Base-by-base conservation (phyloP, 208 protist genomes). In the Wallacemonas sp. region DNA sequence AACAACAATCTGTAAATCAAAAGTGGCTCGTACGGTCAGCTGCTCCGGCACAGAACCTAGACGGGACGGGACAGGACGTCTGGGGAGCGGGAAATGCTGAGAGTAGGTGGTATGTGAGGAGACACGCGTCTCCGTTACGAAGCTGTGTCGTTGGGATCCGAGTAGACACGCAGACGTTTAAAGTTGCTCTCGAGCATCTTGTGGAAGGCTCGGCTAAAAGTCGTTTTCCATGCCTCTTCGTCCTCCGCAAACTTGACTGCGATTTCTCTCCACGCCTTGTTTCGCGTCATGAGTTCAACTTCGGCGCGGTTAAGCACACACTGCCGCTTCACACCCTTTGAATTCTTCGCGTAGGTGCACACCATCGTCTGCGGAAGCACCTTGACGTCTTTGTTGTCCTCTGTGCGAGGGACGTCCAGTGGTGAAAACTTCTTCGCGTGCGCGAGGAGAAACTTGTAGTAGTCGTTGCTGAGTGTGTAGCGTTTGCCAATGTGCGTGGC, bases 111-210 rank as follows among this genome's bases (percentile, higher is more conserved):
- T 41, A 14, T 41, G 36, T 41, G 36, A 17, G 36, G 6, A 14
- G 14, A 41, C 9, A 14, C 36, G 36, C 36, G 36, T 6, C 6
- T 17, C 6, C 6, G 36, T 29, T 33, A 33, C 32, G 29, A 16
- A 24, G 30, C 23, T 3, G 52, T 32, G 2, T 63, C 62, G 33
- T 81, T 62, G 24, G 80, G 80, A 11, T 80, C 74, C 1, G 75
- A 72, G 70, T 91, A 94, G 24, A 76, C 64, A n/a, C 85, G 85
- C 5, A 94, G 75, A 24, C 81, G 77, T 41, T 74, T 80, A 61
- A 95, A 92, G 44, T 95, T 76, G 63, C 83, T 80, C 19, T 95
- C 84, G 21, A 95, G 78, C 83, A 95, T 89, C 62, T 94, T 95
- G 3, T 72, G 85, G 38, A 92, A 90, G n/a, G 65, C 88, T 0